These are phyloP conservation scores for Trichosporon asahii DNA, from an alignment of 1,284 basidiomycete species.

Conservation along the genomic window DNA sequence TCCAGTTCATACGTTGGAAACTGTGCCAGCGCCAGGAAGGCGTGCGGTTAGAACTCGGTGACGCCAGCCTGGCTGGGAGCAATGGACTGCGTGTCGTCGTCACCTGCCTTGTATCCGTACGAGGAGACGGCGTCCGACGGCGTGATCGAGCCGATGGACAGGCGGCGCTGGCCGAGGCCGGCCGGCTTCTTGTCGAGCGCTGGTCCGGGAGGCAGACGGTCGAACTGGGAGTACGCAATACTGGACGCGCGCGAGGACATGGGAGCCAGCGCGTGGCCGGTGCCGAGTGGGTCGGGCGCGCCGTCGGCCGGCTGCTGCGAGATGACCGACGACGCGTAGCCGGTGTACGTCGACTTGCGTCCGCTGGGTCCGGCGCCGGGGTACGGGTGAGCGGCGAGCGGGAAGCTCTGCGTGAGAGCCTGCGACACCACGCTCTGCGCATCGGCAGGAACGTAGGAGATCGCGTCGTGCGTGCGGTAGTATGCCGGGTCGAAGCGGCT, in stretches of 20 bases:
- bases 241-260: conserved; percentile 43
- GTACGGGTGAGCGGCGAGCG: conserved; percentile 54
- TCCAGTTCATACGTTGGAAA: background rate
- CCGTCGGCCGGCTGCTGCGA: conserved; percentile 76
- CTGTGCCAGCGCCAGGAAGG: background rate
- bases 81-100: conserved; percentile 49
- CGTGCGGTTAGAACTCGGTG: conserved; percentile 48
- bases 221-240: conserved; percentile 77
- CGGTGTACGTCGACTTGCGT: conserved; percentile 59
- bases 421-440: conserved; percentile 90
- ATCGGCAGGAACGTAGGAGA: conserved; percentile 92
- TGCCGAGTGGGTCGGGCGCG: conserved; percentile 58
- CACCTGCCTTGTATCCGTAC: conserved; percentile 51
- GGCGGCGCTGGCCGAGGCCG: conserved; percentile 51
- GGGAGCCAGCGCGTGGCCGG: conserved; percentile 19
- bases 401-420: conserved; percentile 80
- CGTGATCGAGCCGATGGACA: conserved; percentile 71
- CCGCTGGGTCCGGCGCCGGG: conserved; percentile 64
- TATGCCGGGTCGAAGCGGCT: conserved; percentile 90
- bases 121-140: conserved; percentile 46
- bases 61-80: conserved; percentile 52
- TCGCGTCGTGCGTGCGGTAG: conserved; percentile 89
- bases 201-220: conserved; percentile 57
- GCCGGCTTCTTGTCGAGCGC: conserved; percentile 22
- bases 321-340: conserved; percentile 85